A percentile compares a stretch with the other conserved stretches of the same genome.
Conservation (phyloP, 495 filamentous ascomycete genomes). For the Terfezia claveryi region DNA sequence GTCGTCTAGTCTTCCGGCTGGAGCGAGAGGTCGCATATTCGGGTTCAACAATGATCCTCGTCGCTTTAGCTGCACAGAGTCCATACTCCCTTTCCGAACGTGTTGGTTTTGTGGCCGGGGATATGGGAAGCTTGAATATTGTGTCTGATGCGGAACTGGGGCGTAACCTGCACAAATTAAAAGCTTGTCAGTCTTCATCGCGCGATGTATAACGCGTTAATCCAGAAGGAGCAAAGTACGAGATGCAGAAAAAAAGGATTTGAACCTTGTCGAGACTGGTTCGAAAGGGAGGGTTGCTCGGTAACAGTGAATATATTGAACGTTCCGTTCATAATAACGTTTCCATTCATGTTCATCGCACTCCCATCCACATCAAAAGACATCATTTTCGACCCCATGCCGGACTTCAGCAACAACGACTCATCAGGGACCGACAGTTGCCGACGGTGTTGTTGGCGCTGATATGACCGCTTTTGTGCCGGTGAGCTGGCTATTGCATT, state of each 20-base stretch:
- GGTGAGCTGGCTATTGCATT: conserved; percentile 8
- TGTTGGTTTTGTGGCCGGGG: background rate
- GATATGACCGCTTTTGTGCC: conserved; percentile 7
- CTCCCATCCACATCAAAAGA: background rate
- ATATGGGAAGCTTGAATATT: background rate
- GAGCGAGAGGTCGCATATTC: too few species aligned
- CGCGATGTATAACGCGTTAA: too few species aligned
- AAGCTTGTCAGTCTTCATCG: too few species aligned
- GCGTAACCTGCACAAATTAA: too few species aligned
- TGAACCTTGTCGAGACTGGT: too few species aligned
- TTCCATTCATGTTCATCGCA: background rate
- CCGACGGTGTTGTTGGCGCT: conserved; percentile 13
- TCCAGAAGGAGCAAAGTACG: too few species aligned
- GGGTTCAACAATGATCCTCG: background rate
- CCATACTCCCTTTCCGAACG: background rate
- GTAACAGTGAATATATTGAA: background rate
- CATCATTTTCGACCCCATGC: background rate
- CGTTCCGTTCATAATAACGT: too few species aligned
- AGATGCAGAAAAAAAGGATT: too few species aligned
- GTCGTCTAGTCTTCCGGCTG: background rate
- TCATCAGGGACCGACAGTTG: conserved; percentile 13
- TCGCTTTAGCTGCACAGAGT: background rate
- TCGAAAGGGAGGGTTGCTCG: background rate
- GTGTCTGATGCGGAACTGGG: too few species aligned
- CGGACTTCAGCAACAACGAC: conserved; percentile 5